phyloP scores from a whole-genome alignment of 805 yeast species.

The Isabelozyma pseudorhagii region DNA sequence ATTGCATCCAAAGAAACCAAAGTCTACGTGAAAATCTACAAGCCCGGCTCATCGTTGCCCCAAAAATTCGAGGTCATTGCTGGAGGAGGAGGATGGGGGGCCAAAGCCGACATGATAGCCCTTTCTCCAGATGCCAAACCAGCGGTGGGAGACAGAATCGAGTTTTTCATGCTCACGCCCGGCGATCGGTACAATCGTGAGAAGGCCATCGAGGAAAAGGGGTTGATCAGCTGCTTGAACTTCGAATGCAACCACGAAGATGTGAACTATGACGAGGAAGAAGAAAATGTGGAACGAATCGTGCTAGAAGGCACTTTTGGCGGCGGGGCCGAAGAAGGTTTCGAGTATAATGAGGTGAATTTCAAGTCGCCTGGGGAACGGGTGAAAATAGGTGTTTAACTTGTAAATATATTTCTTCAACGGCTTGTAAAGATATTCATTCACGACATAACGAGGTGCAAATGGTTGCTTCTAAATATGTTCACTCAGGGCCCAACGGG shows the following conservation, averaged over 20 bases:
- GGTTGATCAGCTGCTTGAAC: neutral
- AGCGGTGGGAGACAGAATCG: conserved; percentile 42
- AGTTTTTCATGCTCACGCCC: conserved; percentile 46
- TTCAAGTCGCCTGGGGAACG: conserved; percentile 30
- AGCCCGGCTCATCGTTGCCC: conserved; percentile 6
- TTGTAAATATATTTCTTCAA: neutral
- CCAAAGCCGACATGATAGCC: conserved; percentile 63
- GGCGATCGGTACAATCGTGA: conserved; percentile 16
- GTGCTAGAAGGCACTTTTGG: conserved; percentile 21
- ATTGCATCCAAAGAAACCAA: conserved; percentile 42
- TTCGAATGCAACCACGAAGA: conserved; percentile 36
- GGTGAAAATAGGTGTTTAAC: neutral
- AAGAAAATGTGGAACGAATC: neutral
- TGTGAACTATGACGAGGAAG: conserved; percentile 11
- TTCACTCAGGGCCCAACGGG: too few species aligned
- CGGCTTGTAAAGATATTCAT: too few species aligned
- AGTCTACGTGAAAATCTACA: conserved; percentile 33
- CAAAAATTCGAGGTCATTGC: conserved; percentile 55
- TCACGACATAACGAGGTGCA: too few species aligned
- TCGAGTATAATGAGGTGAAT: conserved; percentile 19
- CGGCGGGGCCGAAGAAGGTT: conserved; percentile 32
- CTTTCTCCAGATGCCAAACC: conserved; percentile 55
- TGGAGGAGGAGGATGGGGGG: conserved; percentile 79
- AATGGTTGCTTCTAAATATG: neutral
- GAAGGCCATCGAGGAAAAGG: neutral